Evolutionary conservation across 345 rosid genomes (phyloP), one percentile per base, ranked within the genome.

Genomic region (Arabis alpina): DNA sequence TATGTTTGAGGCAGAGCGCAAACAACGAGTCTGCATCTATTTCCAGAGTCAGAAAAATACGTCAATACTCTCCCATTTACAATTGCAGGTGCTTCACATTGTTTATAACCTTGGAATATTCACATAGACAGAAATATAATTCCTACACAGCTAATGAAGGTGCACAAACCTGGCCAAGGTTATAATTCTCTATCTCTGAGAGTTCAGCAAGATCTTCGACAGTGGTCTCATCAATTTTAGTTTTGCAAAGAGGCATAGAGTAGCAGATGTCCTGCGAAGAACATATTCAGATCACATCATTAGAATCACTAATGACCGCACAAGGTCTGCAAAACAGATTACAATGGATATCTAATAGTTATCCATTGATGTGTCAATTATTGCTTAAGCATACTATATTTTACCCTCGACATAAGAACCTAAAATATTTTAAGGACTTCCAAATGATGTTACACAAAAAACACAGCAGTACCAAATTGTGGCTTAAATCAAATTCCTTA

Each of bases 171-270:
- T 95, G 97, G 80, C 97, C 99, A 62, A 95, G 65, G 76, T 89
- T 91, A 70, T 89, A 86, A 74, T 88, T 92, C 82, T 92, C 96
- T 47, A 95, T 87, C 85, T 92, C 97, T 62, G 96, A 85, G 66
- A 94, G 98, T 84, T 94, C 98, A 24, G 83, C 83, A 67, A 94
- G 83, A 80, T 94, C 93, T 81, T 92, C 98, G 12, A 82, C 78
- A 42, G 89, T 82, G 37, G 79, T 84, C 74, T 92, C 87, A 72
- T 92, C 98, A 45, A 87, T 85, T 80, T 92, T 85, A 65, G 92
- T 86, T 71, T 61, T 84, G 80, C 97, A 94, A 76, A 92, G 92
- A 39, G 99, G 99, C 98, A 94, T 87, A 44, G 96, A 82, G 86
- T 85, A 94, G 72, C 81, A 82, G 28, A 88, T 66, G 85, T 89